Evolutionary conservation across 768 basidiomycete genomes (phyloP).

Genomic region (Cyclocybe cylindracea): DNA sequence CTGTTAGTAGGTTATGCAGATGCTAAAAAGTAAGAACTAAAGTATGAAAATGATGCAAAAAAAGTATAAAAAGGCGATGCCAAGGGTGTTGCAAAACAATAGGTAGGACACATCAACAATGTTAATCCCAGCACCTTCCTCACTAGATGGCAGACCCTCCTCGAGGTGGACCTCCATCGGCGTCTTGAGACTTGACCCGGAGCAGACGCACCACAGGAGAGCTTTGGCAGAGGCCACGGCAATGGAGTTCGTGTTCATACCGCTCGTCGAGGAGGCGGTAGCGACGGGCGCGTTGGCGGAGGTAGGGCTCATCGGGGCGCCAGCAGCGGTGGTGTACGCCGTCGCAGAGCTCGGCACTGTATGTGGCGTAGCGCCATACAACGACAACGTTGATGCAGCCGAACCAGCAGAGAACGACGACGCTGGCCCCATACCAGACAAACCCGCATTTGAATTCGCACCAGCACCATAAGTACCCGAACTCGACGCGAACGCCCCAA

Average conservation of each 20-base stretch:
- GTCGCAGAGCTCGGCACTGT: too few relatives aligned
- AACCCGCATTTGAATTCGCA: too few relatives aligned
- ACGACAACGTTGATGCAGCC: too few relatives aligned
- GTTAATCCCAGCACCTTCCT: not conserved
- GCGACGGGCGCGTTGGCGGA: not conserved
- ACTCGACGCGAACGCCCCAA: not conserved
- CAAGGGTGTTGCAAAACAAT: too few relatives aligned
- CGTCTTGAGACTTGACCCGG: conserved; percentile 32
- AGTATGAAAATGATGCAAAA: too few relatives aligned
- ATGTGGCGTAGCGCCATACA: too few relatives aligned
- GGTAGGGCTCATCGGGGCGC: not conserved
- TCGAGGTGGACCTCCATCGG: conserved; percentile 13
- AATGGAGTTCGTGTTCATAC: not conserved
- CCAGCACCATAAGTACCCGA: not conserved
- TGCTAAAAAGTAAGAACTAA: too few relatives aligned
- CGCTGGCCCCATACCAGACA: too few relatives aligned
- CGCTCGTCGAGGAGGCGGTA: too few relatives aligned
- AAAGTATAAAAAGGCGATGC: too few relatives aligned
- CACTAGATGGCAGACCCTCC: conserved; percentile 1
- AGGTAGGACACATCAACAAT: not conserved
- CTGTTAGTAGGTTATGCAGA: too few relatives aligned
- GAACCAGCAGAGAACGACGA: too few relatives aligned
- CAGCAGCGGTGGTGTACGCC: not conserved
- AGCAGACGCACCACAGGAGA: conserved; percentile 31
- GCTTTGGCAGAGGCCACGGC: conserved; percentile 14